phyloP scores from a whole-genome alignment of 495 filamentous ascomycete genomes.

The Geopyxis carbonaria region DNA sequence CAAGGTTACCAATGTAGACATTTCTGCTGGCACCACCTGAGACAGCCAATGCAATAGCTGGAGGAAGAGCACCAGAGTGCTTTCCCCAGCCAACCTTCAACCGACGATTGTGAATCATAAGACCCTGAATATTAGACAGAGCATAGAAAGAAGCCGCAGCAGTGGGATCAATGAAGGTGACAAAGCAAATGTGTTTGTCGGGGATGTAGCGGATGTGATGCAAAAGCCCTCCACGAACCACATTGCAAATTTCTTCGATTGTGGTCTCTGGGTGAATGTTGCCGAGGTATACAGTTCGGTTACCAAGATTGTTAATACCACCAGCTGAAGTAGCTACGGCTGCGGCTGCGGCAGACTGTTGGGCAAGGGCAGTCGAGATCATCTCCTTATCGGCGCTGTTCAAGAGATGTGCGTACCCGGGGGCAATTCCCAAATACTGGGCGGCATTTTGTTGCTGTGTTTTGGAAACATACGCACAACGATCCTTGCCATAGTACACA shows the following conservation, averaged over 20 bases:
- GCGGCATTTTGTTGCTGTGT: conserved; percentile 98
- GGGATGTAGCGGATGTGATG: conserved; percentile 98
- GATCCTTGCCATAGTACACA: conserved; percentile 96
- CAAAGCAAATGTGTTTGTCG: conserved; percentile 99
- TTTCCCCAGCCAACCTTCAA: conserved; percentile 99
- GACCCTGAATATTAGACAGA: conserved; percentile 82
- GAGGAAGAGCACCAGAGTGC: conserved; percentile 91
- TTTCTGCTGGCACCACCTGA: conserved; percentile 91
- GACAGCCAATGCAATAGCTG: conserved; percentile 88
- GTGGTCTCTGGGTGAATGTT: conserved; percentile 99
- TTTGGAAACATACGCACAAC: conserved; percentile 97
- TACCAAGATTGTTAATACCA: conserved; percentile 90
- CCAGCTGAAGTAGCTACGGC: conserved; percentile 93
- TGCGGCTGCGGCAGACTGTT: conserved; percentile 92
- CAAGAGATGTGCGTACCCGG: conserved; percentile 90
- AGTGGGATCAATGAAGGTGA: conserved; percentile 97
- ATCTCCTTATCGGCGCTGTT: conserved; percentile 90
- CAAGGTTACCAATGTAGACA: conserved; percentile 93
- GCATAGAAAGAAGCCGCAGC: conserved; percentile 97
- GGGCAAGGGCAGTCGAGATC: conserved; percentile 86
- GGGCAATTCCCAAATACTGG: conserved; percentile 92
- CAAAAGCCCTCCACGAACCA: conserved; percentile 78
- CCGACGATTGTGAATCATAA: conserved; percentile 98
- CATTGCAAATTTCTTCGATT: conserved; percentile 96
- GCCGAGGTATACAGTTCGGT: conserved; percentile 91